A percentile compares a stretch with the other conserved stretches of the same genome.
Conservation (phyloP, 208 protist genomes). For the Porcisia hertigi region DNA sequence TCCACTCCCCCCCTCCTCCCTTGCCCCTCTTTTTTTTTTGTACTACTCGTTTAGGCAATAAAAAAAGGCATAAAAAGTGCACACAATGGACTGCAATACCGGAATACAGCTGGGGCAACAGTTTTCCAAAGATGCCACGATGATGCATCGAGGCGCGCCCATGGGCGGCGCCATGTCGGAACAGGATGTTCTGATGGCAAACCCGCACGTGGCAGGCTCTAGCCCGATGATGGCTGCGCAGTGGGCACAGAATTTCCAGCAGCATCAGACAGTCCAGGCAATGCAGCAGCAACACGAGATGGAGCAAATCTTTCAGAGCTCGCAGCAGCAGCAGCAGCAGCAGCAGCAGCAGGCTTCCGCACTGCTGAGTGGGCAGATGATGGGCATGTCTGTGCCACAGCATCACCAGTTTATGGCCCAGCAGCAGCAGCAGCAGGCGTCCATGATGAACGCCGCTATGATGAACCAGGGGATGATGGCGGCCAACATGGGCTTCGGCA, state of each 20-base stretch:
- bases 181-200: conserved; percentile 62
- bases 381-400: conserved; percentile 23
- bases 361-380: conserved; percentile 19
- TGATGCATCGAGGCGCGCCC: conserved; percentile 56
- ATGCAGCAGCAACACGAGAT: conserved; percentile 64
- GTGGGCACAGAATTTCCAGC: conserved; percentile 63
- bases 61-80: too few relatives aligned
- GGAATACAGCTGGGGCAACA: conserved; percentile 68
- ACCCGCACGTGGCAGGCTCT: conserved; percentile 9
- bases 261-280: conserved; percentile 51
- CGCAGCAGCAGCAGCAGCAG: conserved; percentile 41
- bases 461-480: conserved; percentile 52
- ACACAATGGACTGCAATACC: conserved; percentile 69
- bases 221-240: conserved; percentile 37
- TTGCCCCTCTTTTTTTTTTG: too few relatives aligned
- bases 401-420: conserved; percentile 45
- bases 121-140: conserved; percentile 67
- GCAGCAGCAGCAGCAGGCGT: conserved; percentile 40
- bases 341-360: conserved; percentile 14
- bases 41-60: neutral
- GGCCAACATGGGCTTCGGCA: conserved; percentile 37
- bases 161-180: conserved; percentile 43
- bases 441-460: conserved; percentile 41
- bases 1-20: neutral
- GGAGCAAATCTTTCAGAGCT: conserved; percentile 54